Percentiles rank a stretch among this genome's conserved stretches.
phyloP scores from a whole-genome alignment of 192 early-diverging fungal species.

The Linnemannia schmuckeri region DNA sequence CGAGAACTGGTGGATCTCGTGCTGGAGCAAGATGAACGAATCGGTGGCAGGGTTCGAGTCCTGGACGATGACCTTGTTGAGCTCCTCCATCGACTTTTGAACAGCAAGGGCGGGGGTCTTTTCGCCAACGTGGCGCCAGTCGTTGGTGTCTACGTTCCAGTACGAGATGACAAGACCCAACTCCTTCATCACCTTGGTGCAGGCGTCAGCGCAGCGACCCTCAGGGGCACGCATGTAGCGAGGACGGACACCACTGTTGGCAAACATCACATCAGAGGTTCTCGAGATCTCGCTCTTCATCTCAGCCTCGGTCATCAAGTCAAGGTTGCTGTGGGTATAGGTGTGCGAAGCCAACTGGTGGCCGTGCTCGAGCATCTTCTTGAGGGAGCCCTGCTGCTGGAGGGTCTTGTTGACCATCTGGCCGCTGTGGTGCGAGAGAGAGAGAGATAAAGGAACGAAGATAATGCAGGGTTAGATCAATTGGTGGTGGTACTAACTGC shows the following conservation, averaged over 20 bases:
- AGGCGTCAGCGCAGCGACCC: conserved; percentile 46
- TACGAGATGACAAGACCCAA: conserved; percentile 18
- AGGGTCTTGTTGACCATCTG: not conserved
- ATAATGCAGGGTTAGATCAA: not conserved
- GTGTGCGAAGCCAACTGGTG: conserved; percentile 73
- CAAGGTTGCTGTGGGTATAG: conserved; percentile 61
- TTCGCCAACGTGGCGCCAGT: conserved; percentile 16
- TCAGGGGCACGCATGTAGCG: conserved; percentile 70
- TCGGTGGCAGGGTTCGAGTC: conserved; percentile 27
- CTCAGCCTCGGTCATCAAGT: conserved; percentile 50
- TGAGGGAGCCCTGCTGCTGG: conserved; percentile 2
- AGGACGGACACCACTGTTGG: conserved; percentile 63
- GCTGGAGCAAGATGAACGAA: conserved; percentile 49
- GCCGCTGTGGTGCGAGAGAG: conserved; percentile 4
- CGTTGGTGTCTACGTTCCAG: conserved; percentile 55
- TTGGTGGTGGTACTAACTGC: not conserved
- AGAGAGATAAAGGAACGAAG: not conserved
- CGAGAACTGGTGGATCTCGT: conserved; percentile 47
- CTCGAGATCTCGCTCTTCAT: conserved; percentile 57
- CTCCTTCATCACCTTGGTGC: conserved; percentile 25
- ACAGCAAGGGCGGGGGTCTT: not conserved
- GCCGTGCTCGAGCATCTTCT: conserved; percentile 54
- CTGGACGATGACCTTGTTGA: conserved; percentile 8
- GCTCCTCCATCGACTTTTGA: conserved; percentile 20
- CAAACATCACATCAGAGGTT: conserved; percentile 59